Base-by-base conservation (phyloP, 208 protist genomes). In the Trypanosoma brucei region DNA sequence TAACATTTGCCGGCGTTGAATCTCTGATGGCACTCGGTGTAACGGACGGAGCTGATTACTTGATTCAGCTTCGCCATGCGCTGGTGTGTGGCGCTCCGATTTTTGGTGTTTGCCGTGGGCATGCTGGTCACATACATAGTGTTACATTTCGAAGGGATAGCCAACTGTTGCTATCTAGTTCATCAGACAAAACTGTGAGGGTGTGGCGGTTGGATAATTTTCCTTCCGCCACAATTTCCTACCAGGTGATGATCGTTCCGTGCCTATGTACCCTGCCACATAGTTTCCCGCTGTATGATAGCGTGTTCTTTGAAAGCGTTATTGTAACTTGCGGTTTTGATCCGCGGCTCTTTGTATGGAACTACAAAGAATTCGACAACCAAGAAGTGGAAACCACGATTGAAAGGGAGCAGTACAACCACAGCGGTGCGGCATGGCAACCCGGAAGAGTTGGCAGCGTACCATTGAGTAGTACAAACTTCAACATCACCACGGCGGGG, bases 311-410 rank as follows among this genome's bases (percentile, higher is more conserved):
- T 56, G 72, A 87, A n/a, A 73, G 76, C 37, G 74, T 78, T 45
- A 79, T 94, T 52, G 71, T 94, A 42, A 83, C 85, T 0, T 75
- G 76, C n/a, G 88, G 88, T n/a, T 94, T 83, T 54, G 74, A 76
- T 68, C 52, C 72, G 22, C 58, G 75, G 51, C 50, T 94, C 30
- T 64, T 79, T 45, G 68, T 83, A 5, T 94, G 88, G 85, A 30
- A 58, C 34, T 89, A 81, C 62, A 65, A 82, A 42, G 37, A 36
- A 6, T 7, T 69, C 40, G 30, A 55, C 57, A 31, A 9, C 22
- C 22, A 22, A 22, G 22, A 22, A 22, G 22, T 22, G 22, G 22
- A 22, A 48, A 48, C 7, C 37, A 45, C 30, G 46, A 39, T 7
- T 38, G 35, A 22, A 22, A 22, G 22, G 22, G 22, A 22, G 22